Evolutionary conservation across 2,329 filamentous ascomycete genomes (phyloP), one percentile per base, ranked within the genome.

Genomic region (Curvularia spicifera): DNA sequence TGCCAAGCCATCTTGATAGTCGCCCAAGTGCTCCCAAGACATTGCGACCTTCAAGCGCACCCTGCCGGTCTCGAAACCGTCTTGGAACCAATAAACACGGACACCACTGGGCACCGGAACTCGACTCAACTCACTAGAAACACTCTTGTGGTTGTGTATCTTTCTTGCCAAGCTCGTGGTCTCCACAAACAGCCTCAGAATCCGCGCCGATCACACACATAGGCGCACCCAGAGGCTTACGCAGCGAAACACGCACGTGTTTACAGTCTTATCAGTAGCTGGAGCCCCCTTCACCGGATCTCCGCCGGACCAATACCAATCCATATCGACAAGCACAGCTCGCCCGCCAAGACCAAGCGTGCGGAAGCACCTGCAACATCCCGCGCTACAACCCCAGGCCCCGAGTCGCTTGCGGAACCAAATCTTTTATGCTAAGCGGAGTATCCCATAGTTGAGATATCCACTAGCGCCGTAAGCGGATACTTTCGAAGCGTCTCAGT

Each of bases 301-400:
- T 53, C 55, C 54, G 43, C 60, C 64, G 59, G 55, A 65, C 65
- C 62, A 65, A 55, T 67, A 62, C 43, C 57, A 69, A 68, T 62
- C 55, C 50, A 53, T 48, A 57, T 47, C 35, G 52, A 57, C 48
- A 53, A 44, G 44, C 52, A 59, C 53, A 63, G 61, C 57, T 56
- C 55, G 57, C 53, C 44, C 53, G 63, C 67, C 67, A 70, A 68
- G 67, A 52, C 49, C 52, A 60, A 60, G 47, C 56, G 56, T 6
- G 24, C 24, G 24, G 24, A 26, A 26, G 24, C 24, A 26, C 24
- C 18, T 72, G 72, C 68, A 63, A 73, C 71, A 68, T 70, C 67
- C 71, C 70, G 62, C 70, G 67, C 71, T 64, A 60, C 65, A 69
- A 51, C 64, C 29, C 49, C 43, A 57, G 59, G 55, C 55, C 59